These are phyloP conservation scores for Phytophthora nicotianae DNA, from an alignment of 352 stramenopile species.

Conservation along the genomic window DNA sequence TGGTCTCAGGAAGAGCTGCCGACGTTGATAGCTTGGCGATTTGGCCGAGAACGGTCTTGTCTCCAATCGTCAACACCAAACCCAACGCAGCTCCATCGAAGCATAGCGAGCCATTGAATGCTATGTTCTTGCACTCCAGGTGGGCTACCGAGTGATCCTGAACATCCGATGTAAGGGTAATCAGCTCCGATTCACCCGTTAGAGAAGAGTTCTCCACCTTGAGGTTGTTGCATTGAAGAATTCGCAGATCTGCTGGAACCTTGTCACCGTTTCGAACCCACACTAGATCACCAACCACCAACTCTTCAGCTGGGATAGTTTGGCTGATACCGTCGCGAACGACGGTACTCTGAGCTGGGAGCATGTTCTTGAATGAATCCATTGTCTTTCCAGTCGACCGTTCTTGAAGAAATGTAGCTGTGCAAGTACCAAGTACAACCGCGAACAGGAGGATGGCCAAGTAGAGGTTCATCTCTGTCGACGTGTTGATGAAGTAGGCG, in stretches of 20 bases:
- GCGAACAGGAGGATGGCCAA: constrained; percentile 46
- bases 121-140: constrained; percentile 55
- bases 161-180: constrained; percentile 33
- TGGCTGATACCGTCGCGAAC: constrained; percentile 51
- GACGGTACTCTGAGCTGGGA: constrained; percentile 43
- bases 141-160: constrained; percentile 31
- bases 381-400: constrained; percentile 50
- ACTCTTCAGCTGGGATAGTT: constrained; percentile 47
- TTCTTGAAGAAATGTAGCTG: constrained; percentile 47
- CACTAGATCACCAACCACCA: constrained; percentile 59
- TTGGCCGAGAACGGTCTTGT: constrained; percentile 59
- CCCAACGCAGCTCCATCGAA: constrained; percentile 50
- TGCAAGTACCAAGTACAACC: constrained; percentile 47
- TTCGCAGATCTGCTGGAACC: constrained; percentile 53
- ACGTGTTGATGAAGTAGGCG: constrained; percentile 47
- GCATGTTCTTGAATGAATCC: constrained; percentile 62
- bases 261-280: constrained; percentile 59
- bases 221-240: constrained; percentile 52
- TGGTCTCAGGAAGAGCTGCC: constrained; percentile 37
- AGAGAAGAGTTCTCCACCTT: constrained; percentile 76
- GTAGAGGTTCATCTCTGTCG: constrained; percentile 46
- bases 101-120: constrained; percentile 55
- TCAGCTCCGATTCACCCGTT: constrained; percentile 59
- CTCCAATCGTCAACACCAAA: constrained; percentile 49
- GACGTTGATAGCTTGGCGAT: constrained; percentile 54